Evolutionary conservation across 768 basidiomycete genomes (phyloP), one percentile per base, ranked within the genome.

Genomic region (Russula vinacea): DNA sequence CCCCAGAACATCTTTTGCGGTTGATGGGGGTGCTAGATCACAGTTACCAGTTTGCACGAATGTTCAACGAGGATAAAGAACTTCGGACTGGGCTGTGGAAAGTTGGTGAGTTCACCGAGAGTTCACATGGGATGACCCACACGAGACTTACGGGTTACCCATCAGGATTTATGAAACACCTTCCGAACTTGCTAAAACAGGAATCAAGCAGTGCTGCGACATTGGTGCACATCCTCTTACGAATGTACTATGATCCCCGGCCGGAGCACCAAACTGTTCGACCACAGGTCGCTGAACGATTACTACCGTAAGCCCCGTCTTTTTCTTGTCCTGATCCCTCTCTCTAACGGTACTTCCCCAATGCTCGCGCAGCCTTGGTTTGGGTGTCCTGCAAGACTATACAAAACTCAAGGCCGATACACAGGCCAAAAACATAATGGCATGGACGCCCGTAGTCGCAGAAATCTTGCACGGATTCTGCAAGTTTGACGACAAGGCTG

Each of bases 381-480:
- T 93, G 47, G 92, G 89, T 24, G 92, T 98, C 22, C 77, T 99
- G 60, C 85, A 87, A 69, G 94, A 97, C 74, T 99, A 93, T 76
- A 92, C 87, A 72, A 90, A 90, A 70, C 80, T 99, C 58, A 89
- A 90, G 52, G 75, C 87, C 3, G 96, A 98, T 65, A 93, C 87
- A 3, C 96, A 98, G 76, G 86, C 86, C 57, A 93, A 98, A 76
- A 98, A 97, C 73, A 95, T 99, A 63, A 75, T 86, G 16, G 96
- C 97, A 0, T 99, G 97, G 97, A 96, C 93, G 24, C 97, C 97
- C n/a, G 97, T 99, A 35, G 89, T 98, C n/a, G 88, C 88, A 11
- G 95, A 98, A 73, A 91, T 97, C 54, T 72, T 99, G 10, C 87
- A 92, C 62, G 97, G 97, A 8, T 94, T 93, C 72, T 87, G 87